phyloP scores from a whole-genome alignment of 2,329 filamentous ascomycete species.

The Aspergillus sp. region DNA sequence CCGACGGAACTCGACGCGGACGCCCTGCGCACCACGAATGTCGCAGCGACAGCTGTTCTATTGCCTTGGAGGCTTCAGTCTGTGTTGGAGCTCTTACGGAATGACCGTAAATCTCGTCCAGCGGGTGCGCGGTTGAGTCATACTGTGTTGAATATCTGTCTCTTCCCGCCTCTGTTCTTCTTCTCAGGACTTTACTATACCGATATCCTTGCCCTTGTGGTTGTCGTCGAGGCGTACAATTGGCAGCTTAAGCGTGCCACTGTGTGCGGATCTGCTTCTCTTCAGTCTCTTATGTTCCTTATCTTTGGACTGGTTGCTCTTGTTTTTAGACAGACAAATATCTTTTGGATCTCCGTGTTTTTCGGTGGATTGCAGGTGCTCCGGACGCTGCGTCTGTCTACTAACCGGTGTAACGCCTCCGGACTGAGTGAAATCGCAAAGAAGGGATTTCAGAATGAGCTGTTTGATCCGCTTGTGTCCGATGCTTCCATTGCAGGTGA shows the following conservation, averaged over 20 bases:
- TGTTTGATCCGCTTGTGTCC: constrained; percentile 46
- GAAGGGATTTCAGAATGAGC: constrained; percentile 29
- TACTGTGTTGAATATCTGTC: constrained; percentile 64
- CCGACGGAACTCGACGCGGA: constrained; percentile 28
- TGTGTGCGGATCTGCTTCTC: constrained; percentile 12
- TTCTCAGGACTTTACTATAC: constrained; percentile 95
- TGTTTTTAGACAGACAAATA: constrained; percentile 84
- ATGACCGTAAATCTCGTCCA: constrained; percentile 22
- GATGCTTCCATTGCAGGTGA: constrained; percentile 46
- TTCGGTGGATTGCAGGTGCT: constrained; percentile 40
- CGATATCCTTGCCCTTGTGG: constrained; percentile 72
- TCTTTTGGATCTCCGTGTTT: constrained; percentile 74
- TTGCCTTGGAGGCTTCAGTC: constrained; percentile 49
- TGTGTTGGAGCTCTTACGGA: constrained; percentile 43
- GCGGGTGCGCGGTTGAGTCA: constrained; percentile 30
- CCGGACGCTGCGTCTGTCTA: constrained; percentile 25
- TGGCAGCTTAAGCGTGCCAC: constrained; percentile 35
- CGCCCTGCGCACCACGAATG: constrained; percentile 33
- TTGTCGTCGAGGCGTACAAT: constrained; percentile 64
- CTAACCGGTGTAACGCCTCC: constrained; percentile 20
- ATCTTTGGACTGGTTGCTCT: constrained; percentile 60
- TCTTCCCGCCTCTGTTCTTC: constrained; percentile 91
- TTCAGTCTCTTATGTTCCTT: constrained; percentile 37
- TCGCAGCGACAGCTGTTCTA: constrained; percentile 26
- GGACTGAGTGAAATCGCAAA: constrained; percentile 24